phyloP scores from a whole-genome alignment of 2,329 filamentous ascomycete genomes.

The Cercospora beticola region DNA sequence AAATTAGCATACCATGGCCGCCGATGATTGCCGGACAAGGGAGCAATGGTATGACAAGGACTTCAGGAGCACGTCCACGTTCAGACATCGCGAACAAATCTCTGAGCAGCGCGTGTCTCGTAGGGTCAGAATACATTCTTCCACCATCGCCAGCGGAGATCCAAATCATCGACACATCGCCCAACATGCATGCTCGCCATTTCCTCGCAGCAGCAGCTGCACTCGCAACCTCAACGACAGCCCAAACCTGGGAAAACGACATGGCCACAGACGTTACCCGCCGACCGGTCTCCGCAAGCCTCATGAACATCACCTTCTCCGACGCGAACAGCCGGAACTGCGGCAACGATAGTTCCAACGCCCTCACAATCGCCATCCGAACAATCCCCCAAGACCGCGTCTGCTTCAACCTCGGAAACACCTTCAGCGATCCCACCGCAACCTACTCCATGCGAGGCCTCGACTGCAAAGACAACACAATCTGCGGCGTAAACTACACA shows the following conservation, averaged over 20 bases:
- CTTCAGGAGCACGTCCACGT: neutral
- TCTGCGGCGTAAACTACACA: constrained; percentile 21
- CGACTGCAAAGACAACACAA: neutral
- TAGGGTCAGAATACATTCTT: neutral
- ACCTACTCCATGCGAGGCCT: constrained; percentile 14
- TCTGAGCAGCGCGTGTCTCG: neutral
- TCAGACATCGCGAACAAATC: neutral
- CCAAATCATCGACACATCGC: neutral
- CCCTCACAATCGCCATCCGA: constrained; percentile 50
- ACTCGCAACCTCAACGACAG: neutral
- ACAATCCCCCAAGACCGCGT: constrained; percentile 14
- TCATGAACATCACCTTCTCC: constrained; percentile 61
- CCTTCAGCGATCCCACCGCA: constrained; percentile 6
- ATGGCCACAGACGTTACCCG: constrained; percentile 16
- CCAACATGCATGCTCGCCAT: neutral
- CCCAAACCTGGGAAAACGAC: constrained; percentile 16
- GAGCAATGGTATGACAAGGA: neutral
- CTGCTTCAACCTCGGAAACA: constrained; percentile 18
- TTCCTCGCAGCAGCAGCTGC: neutral
- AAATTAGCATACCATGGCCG: neutral
- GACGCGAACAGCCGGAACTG: constrained; percentile 50
- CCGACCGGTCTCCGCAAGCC: constrained; percentile 8
- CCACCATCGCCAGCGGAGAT: neutral
- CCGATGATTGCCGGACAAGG: constrained; percentile 3
- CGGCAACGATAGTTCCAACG: constrained; percentile 47